Conservation (phyloP, 2,329 filamentous ascomycete species). For the Aspergillus niger region DNA sequence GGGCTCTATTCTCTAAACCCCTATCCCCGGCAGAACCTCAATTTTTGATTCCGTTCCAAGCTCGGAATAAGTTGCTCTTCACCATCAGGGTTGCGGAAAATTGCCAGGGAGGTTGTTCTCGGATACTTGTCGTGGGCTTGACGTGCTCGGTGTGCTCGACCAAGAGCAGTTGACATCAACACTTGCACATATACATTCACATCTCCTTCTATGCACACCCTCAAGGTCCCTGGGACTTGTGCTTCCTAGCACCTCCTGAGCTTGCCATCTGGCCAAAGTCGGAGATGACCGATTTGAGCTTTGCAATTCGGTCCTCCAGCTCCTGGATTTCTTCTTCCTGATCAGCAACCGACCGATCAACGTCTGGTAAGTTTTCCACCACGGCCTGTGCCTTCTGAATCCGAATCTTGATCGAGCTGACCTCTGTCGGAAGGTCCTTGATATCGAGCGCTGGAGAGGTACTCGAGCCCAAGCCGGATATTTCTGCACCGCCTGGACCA, state of each 20-base stretch:
- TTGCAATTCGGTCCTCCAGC: slow-evolving; percentile 43
- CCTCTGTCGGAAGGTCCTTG: slow-evolving; percentile 78
- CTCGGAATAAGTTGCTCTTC: background rate
- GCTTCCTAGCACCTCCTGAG: slow-evolving; percentile 1
- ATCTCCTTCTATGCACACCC: background rate
- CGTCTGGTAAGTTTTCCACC: slow-evolving; percentile 46
- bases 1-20: background rate
- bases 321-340: slow-evolving; percentile 48
- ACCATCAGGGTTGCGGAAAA: background rate
- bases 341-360: slow-evolving; percentile 46
- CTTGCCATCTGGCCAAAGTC: slow-evolving; percentile 43
- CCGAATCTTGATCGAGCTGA: slow-evolving; percentile 78
- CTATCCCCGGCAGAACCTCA: background rate
- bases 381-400: slow-evolving; percentile 71
- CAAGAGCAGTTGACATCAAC: background rate
- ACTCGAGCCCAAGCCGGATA: slow-evolving; percentile 29
- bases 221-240: slow-evolving; percentile 11
- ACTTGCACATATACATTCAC: background rate
- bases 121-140: background rate
- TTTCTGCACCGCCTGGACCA: slow-evolving; percentile 32
- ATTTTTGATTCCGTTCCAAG: background rate
- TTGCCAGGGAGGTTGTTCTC: background rate
- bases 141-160: background rate
- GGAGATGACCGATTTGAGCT: slow-evolving; percentile 43
- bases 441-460: slow-evolving; percentile 55